A percentile compares a stretch with the other conserved stretches of the same genome.
Evolutionary conservation across 177 flowering plant genomes (phyloP).

Genomic region (Vitis hybrid): DNA sequence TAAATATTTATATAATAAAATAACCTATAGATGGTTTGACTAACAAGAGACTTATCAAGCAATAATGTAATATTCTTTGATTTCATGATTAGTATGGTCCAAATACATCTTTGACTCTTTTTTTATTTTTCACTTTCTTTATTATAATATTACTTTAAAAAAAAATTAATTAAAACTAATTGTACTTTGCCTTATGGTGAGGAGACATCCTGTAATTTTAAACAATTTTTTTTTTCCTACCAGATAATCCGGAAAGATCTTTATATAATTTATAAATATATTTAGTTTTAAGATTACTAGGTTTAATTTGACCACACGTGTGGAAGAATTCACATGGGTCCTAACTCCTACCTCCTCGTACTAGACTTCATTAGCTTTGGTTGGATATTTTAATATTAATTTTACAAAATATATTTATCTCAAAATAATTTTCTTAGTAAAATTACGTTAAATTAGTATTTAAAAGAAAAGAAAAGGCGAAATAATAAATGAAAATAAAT

Average conservation of each 20-base stretch:
- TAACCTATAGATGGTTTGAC: not conserved
- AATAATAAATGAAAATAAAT: not conserved
- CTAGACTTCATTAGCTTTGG: too few species aligned
- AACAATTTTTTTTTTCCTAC: conserved; percentile 9
- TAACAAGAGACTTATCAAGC: not conserved
- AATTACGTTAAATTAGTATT: not conserved
- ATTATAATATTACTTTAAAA: too few species aligned
- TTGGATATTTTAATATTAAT: too few species aligned
- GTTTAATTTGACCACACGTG: conserved; percentile 41
- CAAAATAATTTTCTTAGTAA: not conserved
- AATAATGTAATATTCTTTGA: not conserved
- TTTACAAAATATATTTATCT: too few species aligned
- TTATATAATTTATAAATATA: not conserved
- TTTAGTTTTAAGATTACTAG: conserved; percentile 6
- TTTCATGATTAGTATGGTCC: conserved; percentile 13
- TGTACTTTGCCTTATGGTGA: conserved; percentile 12
- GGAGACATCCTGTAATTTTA: conserved; percentile 35
- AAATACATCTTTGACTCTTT: conserved; percentile 13
- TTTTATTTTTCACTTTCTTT: not conserved
- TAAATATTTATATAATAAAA: too few species aligned
- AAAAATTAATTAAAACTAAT: too few species aligned
- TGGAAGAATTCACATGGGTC: conserved; percentile 17
- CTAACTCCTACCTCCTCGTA: not conserved
- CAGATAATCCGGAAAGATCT: conserved; percentile 19
- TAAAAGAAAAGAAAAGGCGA: too few species aligned